Base-by-base conservation (phyloP, 352 stramenopile species). In the Phytophthora fragariae region DNA sequence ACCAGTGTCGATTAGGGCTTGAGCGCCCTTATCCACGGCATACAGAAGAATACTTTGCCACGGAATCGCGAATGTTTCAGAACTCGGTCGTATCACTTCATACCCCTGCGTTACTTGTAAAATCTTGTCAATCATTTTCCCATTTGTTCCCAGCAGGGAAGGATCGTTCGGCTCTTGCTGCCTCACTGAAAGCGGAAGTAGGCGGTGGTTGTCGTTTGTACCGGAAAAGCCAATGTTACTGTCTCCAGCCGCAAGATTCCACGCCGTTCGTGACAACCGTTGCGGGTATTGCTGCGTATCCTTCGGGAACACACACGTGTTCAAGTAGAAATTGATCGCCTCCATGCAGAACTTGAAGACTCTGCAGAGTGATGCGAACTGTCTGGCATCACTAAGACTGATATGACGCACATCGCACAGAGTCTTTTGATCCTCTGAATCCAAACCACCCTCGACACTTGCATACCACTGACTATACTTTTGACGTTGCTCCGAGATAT, bases 291-390 rank as follows among this genome's bases (percentile, higher is more conserved):
- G 90, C 10, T 87, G 73, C 6, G 78, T 97, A 59, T 98, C 92
- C 1, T 57, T 68, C 1, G 90, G 89, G 57, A 98, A 97, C n/a
- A 98, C 89, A 44, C 69, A 85, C 21, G 63, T 81, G 62, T 93
- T 94, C 3, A 97, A 46, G 71, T 85, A 98, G 62, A 97, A 98
- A 24, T 97, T 94, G 69, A 98, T 91, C 10, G 80, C 65, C 52
- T 81, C 69, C 60, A 90, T 96, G 58, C 89, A 90, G 19, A 77
- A 85, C 4, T 74, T 70, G 62, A 86, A 97, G 3, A 80, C 69
- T 9, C 76, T 33, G 44, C 65, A 81, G 14, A 97, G 56, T 5
- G 83, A 65, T 4, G 79, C 59, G 6, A 96, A 82, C 70, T 97
- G 91, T 2, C 70, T 50, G 15, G 74, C 57, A 64, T 98, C 95